Evolutionary conservation across 495 filamentous ascomycete genomes (phyloP).

Genomic region (Neurospora sp.): DNA sequence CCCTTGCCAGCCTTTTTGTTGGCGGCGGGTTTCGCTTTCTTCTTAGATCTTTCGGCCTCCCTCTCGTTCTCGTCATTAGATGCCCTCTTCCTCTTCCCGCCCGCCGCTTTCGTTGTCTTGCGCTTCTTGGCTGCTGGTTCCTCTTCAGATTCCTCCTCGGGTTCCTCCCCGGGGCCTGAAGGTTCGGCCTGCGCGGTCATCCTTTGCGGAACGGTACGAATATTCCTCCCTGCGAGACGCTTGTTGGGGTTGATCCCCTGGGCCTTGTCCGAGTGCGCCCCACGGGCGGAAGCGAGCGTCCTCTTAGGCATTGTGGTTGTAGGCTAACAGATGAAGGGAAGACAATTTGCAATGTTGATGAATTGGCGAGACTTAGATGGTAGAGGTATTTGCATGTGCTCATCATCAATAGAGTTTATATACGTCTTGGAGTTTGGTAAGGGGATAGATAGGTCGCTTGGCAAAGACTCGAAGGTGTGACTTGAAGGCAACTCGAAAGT

Average conservation of each 20-base stretch:
- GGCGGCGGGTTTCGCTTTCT: not conserved
- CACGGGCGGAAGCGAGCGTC: not conserved
- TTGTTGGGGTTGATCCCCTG: not conserved
- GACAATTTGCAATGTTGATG: not conserved
- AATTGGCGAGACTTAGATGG: not conserved
- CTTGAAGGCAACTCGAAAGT: not conserved
- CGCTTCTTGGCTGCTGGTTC: not conserved
- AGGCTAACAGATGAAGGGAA: not conserved
- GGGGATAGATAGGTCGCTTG: fast-evolving
- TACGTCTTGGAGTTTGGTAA: not conserved
- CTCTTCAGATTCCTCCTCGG: not conserved
- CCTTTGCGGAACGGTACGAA: not conserved
- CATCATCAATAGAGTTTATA: not conserved
- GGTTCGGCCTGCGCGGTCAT: not conserved
- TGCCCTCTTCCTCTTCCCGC: not conserved
- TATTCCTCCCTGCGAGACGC: not conserved
- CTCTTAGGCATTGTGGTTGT: not conserved
- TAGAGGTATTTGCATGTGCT: not conserved
- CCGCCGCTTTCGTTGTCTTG: not conserved
- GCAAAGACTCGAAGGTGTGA: not conserved
- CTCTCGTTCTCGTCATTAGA: not conserved
- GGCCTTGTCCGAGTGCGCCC: not conserved
- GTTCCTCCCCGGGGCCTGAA: not conserved
- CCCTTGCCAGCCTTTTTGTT: not conserved
- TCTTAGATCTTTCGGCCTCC: not conserved